A percentile compares a stretch with the other conserved stretches of the same genome.
phyloP scores from a whole-genome alignment of 495 filamentous ascomycete genomes.

The Penicillium argentinense region DNA sequence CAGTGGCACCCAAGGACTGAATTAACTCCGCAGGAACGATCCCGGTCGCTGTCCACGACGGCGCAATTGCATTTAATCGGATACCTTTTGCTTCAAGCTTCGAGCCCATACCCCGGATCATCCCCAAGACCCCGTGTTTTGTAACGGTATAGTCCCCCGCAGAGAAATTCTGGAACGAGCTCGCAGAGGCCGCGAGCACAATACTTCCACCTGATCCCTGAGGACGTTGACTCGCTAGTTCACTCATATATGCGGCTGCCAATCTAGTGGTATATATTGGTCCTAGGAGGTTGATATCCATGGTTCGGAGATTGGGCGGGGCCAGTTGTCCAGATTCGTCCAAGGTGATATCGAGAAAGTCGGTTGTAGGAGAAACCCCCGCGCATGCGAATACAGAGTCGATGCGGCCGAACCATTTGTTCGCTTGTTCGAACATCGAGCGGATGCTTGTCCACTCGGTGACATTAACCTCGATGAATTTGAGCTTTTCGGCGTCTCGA shows the following conservation, averaged over 20 bases:
- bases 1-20: conserved; percentile 19
- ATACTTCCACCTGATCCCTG: conserved; percentile 29
- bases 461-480: conserved; percentile 41
- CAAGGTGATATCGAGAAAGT: conserved; percentile 40
- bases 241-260: conserved; percentile 36
- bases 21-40: conserved; percentile 25
- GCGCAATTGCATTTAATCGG: conserved; percentile 41
- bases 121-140: conserved; percentile 42
- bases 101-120: conserved; percentile 29
- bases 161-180: conserved; percentile 39
- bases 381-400: conserved; percentile 54
- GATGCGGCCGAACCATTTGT: conserved; percentile 40
- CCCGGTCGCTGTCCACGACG: conserved; percentile 43
- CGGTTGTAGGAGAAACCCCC: conserved; percentile 36
- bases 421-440: conserved; percentile 38
- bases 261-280: conserved; percentile 41
- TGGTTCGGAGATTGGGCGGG: conserved; percentile 35
- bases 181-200: conserved; percentile 37
- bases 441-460: conserved; percentile 40
- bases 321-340: conserved; percentile 40
- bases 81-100: conserved; percentile 15
- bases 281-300: conserved; percentile 47
- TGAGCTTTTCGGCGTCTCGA: conserved; percentile 16
- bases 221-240: conserved; percentile 17
- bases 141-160: conserved; percentile 36